Base-by-base conservation (phyloP, 805 yeast species). In the Candida corydali region DNA sequence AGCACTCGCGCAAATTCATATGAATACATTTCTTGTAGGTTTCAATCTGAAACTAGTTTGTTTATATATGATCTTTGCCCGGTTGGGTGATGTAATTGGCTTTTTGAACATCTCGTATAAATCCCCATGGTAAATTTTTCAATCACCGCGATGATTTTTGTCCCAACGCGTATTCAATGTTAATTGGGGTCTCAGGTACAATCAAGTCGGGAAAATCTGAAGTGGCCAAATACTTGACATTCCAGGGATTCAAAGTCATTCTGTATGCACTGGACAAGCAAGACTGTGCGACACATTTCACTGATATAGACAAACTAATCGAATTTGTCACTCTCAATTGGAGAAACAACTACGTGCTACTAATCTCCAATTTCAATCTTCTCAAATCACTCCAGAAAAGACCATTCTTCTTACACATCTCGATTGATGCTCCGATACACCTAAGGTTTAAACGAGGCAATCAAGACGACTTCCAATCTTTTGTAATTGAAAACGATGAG, bases 321-420 rank as follows among this genome's bases (percentile, higher is more conserved):
- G 76, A 76, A 6, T 71, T 68, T 49, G 86, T 78, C 10, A 88
- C 96, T 0, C 52, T 57, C 26, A 65, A 78, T 38, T 89, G 95
- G 88, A 61, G 68, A 16, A 59, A 69, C 10, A 64, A 82, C 47
- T 79, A 64, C 49, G 94, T 86, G 2, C 51, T 83, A 3, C 56
- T 75, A 0, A 63, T 83, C 9, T 55, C 59, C 2, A 64, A 64
- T 16, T 44, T 70, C 10, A 59, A 55, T 4, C 54, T 71, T 34
- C 63, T 83, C 17, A 63, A 66, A 2, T 60, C 57, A 17, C 57
- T 84, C 4, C 64, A 72, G 23, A 78, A 80, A 42, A 63, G 96
- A 38, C 96, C 97, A 0, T 89, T 86, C 54, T 87, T 88, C 52
- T 69, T 87, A 17, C 95, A 87, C 54, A 48, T 89, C 3, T 72